Percentiles rank a stretch among this genome's conserved stretches.
These are phyloP conservation scores for Colletotrichum plurivorum DNA, from an alignment of 2,329 filamentous ascomycete genomes.

Conservation along the genomic window DNA sequence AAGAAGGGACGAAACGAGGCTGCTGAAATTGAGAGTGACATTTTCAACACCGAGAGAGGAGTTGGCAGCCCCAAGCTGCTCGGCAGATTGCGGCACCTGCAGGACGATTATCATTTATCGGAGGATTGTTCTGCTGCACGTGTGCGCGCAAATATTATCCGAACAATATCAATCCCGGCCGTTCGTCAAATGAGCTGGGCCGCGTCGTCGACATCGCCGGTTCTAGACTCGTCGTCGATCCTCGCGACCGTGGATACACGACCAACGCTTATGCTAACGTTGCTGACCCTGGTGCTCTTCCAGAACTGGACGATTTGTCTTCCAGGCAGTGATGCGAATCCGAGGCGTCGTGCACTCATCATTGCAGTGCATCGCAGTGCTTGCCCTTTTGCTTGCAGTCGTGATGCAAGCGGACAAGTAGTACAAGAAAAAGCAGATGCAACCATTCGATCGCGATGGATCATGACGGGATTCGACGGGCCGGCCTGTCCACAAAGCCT, in stretches of 20 bases:
- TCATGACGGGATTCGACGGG: background rate
- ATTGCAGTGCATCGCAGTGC: background rate
- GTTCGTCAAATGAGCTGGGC: slow-evolving; percentile 5
- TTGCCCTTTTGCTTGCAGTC: background rate
- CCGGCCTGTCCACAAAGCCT: background rate
- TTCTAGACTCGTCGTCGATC: slow-evolving; percentile 12
- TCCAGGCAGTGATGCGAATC: background rate
- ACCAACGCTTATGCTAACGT: no score
- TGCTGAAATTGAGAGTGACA: background rate
- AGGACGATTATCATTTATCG: slow-evolving; percentile 13
- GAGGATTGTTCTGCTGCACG: slow-evolving; percentile 28
- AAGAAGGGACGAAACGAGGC: background rate
- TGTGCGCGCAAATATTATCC: slow-evolving; percentile 25
- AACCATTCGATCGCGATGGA: background rate
- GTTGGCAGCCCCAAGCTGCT: background rate
- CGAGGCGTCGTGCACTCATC: background rate
- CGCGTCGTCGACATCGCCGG: slow-evolving; percentile 4
- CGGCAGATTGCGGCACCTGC: slow-evolving; percentile 13
- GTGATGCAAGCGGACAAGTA: background rate
- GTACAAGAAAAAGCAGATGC: background rate
- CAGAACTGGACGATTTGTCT: no score
- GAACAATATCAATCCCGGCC: slow-evolving; percentile 29
- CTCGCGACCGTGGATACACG: no score
- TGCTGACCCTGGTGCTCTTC: no score
- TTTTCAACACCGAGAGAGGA: background rate